These are phyloP conservation scores for Gossypium arboreum DNA, from an alignment of 345 rosid species.

Conservation along the genomic window DNA sequence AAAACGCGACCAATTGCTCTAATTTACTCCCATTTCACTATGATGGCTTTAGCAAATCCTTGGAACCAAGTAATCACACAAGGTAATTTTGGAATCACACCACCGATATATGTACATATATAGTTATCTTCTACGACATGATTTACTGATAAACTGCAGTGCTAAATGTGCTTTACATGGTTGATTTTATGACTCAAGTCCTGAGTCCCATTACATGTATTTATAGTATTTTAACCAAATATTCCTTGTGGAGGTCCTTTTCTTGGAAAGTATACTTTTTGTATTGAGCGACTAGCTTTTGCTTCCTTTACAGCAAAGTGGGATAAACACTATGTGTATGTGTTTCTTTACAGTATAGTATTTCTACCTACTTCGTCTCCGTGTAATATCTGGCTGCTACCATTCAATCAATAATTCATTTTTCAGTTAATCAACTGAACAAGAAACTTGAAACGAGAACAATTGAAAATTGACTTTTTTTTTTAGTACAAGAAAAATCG, in stretches of 20 bases:
- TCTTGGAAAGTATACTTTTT: background rate
- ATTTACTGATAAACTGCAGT: background rate
- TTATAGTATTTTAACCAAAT: background rate
- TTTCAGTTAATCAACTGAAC: background rate
- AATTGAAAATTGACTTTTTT: too few species aligned
- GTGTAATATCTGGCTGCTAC: background rate
- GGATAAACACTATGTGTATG: background rate
- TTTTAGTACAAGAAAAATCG: background rate
- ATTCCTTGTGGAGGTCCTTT: conserved; percentile 17
- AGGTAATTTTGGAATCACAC: too few species aligned
- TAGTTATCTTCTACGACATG: background rate
- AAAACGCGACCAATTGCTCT: too few species aligned
- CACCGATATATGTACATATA: background rate
- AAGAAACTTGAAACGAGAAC: too few species aligned
- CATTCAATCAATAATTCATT: background rate
- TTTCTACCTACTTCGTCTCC: background rate
- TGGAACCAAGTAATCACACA: too few species aligned
- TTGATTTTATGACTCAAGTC: background rate
- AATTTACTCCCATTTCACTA: too few species aligned
- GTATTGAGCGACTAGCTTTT: background rate
- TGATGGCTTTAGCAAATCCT: too few species aligned
- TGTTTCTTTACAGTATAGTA: background rate
- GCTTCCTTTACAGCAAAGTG: conserved; percentile 8
- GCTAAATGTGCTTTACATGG: background rate
- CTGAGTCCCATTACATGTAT: background rate